phyloP scores from a whole-genome alignment of 2,329 filamentous ascomycete genomes.

The Colletotrichum cuscutae region DNA sequence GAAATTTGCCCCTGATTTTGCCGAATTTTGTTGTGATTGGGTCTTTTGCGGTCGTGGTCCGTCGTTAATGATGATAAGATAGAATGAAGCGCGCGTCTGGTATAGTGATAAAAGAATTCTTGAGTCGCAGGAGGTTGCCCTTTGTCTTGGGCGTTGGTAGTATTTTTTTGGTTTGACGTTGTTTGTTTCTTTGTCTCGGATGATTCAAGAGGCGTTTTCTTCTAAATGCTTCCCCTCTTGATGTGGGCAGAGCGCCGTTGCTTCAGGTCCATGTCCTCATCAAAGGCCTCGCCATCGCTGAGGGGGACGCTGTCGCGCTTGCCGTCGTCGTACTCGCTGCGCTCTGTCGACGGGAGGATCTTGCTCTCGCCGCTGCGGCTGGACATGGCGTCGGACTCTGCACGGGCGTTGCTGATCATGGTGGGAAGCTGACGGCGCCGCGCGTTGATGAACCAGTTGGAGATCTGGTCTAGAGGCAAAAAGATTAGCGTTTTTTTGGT shows the following conservation, averaged over 20 bases:
- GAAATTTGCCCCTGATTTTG: neutral
- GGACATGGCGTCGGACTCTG: conserved; percentile 60
- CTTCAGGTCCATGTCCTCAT: conserved; percentile 53
- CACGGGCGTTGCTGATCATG: conserved; percentile 67
- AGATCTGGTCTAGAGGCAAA: conserved; percentile 68
- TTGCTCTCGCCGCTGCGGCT: conserved; percentile 45
- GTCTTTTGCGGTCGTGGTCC: conserved; percentile 27
- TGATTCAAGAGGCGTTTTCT: neutral
- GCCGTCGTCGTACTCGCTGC: conserved; percentile 49
- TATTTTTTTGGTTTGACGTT: neutral
- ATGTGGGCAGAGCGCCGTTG: conserved; percentile 48
- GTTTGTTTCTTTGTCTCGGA: neutral
- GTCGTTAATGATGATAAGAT: conserved; percentile 30
- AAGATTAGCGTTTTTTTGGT: conserved; percentile 36
- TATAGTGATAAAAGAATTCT: conserved; percentile 5
- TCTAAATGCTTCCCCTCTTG: conserved; percentile 59
- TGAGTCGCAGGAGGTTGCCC: neutral
- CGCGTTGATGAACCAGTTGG: conserved; percentile 86
- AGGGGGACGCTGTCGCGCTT: conserved; percentile 50
- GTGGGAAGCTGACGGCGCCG: conserved; percentile 72
- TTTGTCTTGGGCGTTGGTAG: neutral
- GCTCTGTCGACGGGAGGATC: conserved; percentile 51
- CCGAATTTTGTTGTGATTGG: conserved; percentile 14
- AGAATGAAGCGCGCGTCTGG: neutral
- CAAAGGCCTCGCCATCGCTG: conserved; percentile 61